Base-by-base conservation (phyloP, 805 yeast genomes). In the Teunomyces cretensis region DNA sequence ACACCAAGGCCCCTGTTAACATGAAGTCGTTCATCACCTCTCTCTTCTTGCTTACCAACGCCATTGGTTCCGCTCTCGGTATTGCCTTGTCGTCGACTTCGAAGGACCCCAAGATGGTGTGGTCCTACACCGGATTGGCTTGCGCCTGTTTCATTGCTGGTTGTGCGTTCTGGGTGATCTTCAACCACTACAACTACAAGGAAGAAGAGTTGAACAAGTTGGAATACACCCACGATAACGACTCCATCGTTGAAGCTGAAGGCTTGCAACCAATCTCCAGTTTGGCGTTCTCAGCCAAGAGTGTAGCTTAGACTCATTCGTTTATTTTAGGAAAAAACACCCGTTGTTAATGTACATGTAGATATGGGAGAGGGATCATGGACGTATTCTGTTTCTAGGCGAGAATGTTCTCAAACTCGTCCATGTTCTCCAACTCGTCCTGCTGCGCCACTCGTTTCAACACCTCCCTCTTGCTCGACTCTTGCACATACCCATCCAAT, bases 401-500 rank as follows among this genome's bases (percentile, higher is more conserved):
- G 51, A 72, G 58, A 19, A 72, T 62, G 12, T 61, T 58, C 42
- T 72, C 76, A 49, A 72, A 70, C 53, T 83, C 84, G 57, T 88
- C 96, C 68, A 83, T 81, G 40, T 78, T 77, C 64, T 92, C 97
- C 55, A 90, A 70, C 44, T 88, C 88, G 59, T 94, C 97, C 73
- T 90, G 96, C 50, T 87, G 88, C 4, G 80, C 78, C 1, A 94
- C 86, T 45, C 87, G 74, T 50, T 83, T 77, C 51, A 92, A 67
- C 2, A 90, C 89, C 56, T 88, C 97, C 44, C 81, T 78, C 53
- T 84, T 83, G 11, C 92, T 84, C 36, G 88, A 79, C 60, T 94
- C 99, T 52, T 87, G 86, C 15, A 94, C 65, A 41, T 85, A 83
- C 0, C 99, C 99, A 54, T 91, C 97, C 41, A 92, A 77, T 41